phyloP scores from a whole-genome alignment of 495 filamentous ascomycete species.

The Aspergillus nidulans region DNA sequence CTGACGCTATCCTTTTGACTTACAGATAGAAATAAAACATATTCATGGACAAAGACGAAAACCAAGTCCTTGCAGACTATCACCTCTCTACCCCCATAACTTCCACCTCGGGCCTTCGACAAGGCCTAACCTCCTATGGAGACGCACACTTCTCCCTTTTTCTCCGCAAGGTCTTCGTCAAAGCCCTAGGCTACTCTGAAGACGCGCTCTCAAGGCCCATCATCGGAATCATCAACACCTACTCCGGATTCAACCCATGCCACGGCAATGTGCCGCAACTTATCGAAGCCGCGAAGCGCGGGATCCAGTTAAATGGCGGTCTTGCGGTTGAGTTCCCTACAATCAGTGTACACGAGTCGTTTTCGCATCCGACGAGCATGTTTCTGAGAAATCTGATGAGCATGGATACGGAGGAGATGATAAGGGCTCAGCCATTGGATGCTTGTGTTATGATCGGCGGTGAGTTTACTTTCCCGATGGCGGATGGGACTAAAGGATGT shows the following conservation, averaged over 20 bases:
- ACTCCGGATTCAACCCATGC: conserved; percentile 64
- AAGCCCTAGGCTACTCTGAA: conserved; percentile 63
- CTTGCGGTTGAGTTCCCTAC: conserved; percentile 64
- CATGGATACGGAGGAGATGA: conserved; percentile 73
- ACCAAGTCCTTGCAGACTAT: conserved; percentile 40
- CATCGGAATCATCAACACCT: conserved; percentile 63
- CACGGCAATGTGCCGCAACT: conserved; percentile 65
- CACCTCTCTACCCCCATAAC: conserved; percentile 46
- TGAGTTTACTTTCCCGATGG: conserved; percentile 21
- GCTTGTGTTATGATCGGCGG: conserved; percentile 62
- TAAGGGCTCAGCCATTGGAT: conserved; percentile 59
- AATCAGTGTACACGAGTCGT: conserved; percentile 60
- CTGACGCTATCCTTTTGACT: not conserved
- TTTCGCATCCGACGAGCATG: conserved; percentile 64
- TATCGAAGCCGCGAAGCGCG: conserved; percentile 60
- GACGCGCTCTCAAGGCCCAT: conserved; percentile 62
- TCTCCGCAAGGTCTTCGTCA: conserved; percentile 67
- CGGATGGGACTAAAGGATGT: not conserved
- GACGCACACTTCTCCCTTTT: conserved; percentile 68
- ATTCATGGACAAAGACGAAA: conserved; percentile 27
- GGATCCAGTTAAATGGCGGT: conserved; percentile 57
- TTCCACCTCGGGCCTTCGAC: conserved; percentile 49
- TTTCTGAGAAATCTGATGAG: conserved; percentile 65
- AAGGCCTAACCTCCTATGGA: conserved; percentile 61
- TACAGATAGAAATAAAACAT: not conserved